Conservation (phyloP, 805 yeast genomes). For the Kurtzmaniella fragi region DNA sequence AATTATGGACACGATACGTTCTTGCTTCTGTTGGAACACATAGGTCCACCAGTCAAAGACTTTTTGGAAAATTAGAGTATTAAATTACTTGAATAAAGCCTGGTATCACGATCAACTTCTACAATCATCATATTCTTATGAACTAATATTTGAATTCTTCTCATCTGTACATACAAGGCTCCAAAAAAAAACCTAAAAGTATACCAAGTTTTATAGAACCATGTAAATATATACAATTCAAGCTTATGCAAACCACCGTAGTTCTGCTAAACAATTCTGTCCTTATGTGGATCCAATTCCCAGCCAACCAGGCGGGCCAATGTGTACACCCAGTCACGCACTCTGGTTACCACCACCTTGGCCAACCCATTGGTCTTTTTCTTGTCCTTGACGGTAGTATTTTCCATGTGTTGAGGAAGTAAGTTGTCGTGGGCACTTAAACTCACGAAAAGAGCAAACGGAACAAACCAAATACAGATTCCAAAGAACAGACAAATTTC, state of each 20-base stretch:
- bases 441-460: slow-evolving; percentile 87
- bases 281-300: slow-evolving; percentile 55
- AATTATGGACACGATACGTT: slow-evolving; percentile 92
- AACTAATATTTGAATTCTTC: no score
- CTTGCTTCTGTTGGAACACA: slow-evolving; percentile 68
- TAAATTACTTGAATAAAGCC: no score
- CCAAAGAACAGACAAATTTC: slow-evolving; percentile 97
- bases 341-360: slow-evolving; percentile 53
- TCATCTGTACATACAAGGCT: no score
- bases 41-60: slow-evolving; percentile 68
- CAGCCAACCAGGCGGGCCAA: slow-evolving; percentile 56
- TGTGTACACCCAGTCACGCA: slow-evolving; percentile 44
- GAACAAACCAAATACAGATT: slow-evolving; percentile 87
- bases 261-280: slow-evolving; percentile 35
- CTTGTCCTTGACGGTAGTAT: slow-evolving; percentile 19
- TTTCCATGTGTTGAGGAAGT: slow-evolving; percentile 53
- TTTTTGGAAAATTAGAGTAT: slow-evolving; percentile 37
- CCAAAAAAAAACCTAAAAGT: no score
- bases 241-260: not conserved
- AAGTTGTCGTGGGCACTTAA: slow-evolving; percentile 88
- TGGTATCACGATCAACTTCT: no score
- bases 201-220: no score
- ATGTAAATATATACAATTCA: not conserved
- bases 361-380: slow-evolving; percentile 54
- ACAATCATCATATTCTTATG: no score